Base-by-base conservation (phyloP, 1,284 basidiomycete genomes). In the Ganoderma multipileum region DNA sequence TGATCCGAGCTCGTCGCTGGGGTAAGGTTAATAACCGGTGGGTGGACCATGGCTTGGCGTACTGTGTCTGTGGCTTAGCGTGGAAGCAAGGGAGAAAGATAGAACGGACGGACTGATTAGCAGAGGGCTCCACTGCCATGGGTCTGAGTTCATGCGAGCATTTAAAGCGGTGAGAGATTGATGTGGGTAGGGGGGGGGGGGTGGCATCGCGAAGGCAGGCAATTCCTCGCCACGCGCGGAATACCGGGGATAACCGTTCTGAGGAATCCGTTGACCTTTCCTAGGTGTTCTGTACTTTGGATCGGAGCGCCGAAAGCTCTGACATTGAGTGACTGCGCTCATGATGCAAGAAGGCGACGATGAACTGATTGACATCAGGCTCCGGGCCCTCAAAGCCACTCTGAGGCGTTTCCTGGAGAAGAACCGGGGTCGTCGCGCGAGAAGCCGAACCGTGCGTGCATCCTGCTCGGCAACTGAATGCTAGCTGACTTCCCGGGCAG, bases 1-100 rank as follows among this genome's bases (percentile, higher is more conserved):
- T 85, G 81, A 65, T 88, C 87, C 5, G 81, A 78, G 63, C 83
- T 82, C 20, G 81, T 84, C 12, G 87, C 86, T 16, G 83, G 79
- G 52, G 79, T 71, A 65, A 85, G 83, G 44, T 78, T 74, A 65
- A 86, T 79, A 66, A 83, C 76, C 68, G 73, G 78, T 9, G 38
- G 58, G 12, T 60, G 58, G 58, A n/a, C 58, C 68, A 82, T 79
- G 73, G 79, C 75, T 77, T 80, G 26, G 44, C n/a, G 47, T 54
- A 18, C 20, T 33, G 44, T 38, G n/a, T 38, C 59, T 44, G 61
- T 80, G 62, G 62, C 58, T 50, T 41, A 33, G 58, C 42, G 59
- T 55, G 57, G 66, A 30, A 41, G 63, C 47, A 68, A 50, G 73
- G 47, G 52, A 67, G 66, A 47, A 69, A 33, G 66, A 39, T 30